Percentiles rank a stretch among this genome's conserved stretches.
Evolutionary conservation across 75 land plant genomes (phyloP).

Genomic region (Isoetes taiwanensis): DNA sequence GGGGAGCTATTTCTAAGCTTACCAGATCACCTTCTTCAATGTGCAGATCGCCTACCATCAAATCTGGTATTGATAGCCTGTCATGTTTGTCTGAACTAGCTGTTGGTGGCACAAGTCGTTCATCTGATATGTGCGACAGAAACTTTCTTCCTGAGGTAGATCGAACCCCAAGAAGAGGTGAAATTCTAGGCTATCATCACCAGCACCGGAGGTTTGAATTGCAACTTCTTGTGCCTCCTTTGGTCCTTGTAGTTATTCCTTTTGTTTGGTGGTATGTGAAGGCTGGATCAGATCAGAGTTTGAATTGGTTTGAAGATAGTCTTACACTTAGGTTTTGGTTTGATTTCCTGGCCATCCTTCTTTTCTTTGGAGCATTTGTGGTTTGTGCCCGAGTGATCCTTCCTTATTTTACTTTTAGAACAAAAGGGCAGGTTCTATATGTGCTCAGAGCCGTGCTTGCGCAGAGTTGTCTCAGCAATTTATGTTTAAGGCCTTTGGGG

Average conservation of each 20-base stretch:
- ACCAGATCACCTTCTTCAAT: conserved; percentile 38
- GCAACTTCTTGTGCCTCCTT: conserved; percentile 23
- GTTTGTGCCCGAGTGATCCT: not conserved
- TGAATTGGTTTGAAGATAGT: not conserved
- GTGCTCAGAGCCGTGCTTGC: not conserved
- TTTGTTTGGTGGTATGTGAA: conserved; percentile 32
- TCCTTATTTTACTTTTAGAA: not conserved
- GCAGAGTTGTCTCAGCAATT: not conserved
- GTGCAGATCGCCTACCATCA: conserved; percentile 49
- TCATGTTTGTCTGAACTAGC: conserved; percentile 30
- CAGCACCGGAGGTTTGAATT: not conserved
- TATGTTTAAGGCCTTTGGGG: conserved; percentile 3
- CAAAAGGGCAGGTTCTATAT: not conserved
- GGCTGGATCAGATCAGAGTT: not conserved
- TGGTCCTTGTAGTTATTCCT: conserved; percentile 19
- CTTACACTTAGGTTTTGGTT: conserved; percentile 2
- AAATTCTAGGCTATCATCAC: not conserved
- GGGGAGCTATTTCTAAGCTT: conserved; percentile 24
- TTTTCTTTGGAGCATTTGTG: conserved; percentile 11
- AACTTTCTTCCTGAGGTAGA: not conserved
- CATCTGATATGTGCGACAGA: too few relatives aligned
- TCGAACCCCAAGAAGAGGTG: not conserved
- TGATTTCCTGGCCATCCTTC: conserved; percentile 12
- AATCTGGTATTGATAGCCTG: conserved; percentile 46
- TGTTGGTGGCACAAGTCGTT: too few relatives aligned